Base-by-base conservation (phyloP, 345 rosid species). In the Rubroshorea leprosula region DNA sequence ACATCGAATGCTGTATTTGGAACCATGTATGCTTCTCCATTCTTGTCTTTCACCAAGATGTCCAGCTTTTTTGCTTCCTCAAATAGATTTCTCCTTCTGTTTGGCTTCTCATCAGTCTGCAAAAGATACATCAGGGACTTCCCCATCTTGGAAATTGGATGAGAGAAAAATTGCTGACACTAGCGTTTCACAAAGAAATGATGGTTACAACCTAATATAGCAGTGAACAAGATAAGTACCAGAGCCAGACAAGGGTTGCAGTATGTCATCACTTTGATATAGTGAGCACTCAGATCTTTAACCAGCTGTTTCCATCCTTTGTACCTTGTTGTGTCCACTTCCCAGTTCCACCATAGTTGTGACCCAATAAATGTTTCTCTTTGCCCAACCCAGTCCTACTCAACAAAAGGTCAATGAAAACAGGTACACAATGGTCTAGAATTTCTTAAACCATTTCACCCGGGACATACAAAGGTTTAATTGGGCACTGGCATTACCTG, bases 311-410 rank as follows among this genome's bases (percentile, higher is more conserved):
- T 54, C 90, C 90, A 84, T 26, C 83, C 87, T 13, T 56, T 26
- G 22, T 84, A 84, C 69, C 83, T 68, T 57, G 64, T 55, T 7
- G 67, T 55, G 64, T 84, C 90, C 49, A 79, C 87, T 74, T 84
- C 90, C 87, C 87, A 84, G 50, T 84, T 84, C 90, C 90, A 84
- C 90, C 90, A 84, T 16, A 84, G 63, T 57, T 85, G 91, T 24
- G 87, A 80, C 51, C 91, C 91, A 3, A 82, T 74, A 21, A 85
- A 18, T 11, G 91, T 85, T 68, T 78, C 69, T 54, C 87, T 77
- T 55, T 74, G 82, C 22, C 87, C 91, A 26, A 85, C 91, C 91
- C 91, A 85, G 47, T 82, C 87, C 91, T 81, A 65, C 67, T 60
- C 6, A 58, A 27, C 4, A n/a, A 27, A 27, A 27, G 8, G 8